Conservation (phyloP, 2,329 filamentous ascomycete species). For the Sporothrix inflata region DNA sequence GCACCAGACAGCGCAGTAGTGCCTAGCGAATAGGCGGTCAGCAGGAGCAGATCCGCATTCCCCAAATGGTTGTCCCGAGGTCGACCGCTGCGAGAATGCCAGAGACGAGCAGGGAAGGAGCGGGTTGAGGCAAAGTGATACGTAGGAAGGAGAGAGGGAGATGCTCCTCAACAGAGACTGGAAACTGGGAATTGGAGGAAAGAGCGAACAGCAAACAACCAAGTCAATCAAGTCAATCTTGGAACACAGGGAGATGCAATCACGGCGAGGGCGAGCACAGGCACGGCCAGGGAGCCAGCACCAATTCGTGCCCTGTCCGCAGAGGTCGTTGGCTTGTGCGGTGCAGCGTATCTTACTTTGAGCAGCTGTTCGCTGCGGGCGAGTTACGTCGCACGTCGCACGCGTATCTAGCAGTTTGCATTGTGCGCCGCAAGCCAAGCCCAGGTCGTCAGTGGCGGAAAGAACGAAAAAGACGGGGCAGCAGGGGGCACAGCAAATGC, state of each 20-base stretch:
- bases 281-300: background rate
- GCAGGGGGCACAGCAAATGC: background rate
- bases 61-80: slow-evolving; percentile 18
- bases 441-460: slow-evolving; percentile 1
- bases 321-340: slow-evolving; percentile 10
- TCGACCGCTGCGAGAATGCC: slow-evolving; percentile 23
- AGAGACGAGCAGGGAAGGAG: slow-evolving; percentile 1
- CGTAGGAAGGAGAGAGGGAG: background rate
- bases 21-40: slow-evolving; percentile 21
- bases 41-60: slow-evolving; percentile 16
- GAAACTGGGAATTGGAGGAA: background rate
- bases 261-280: background rate
- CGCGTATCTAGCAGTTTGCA: slow-evolving; percentile 10
- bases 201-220: background rate
- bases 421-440: slow-evolving; percentile 10
- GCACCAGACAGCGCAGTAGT: slow-evolving; percentile 6
- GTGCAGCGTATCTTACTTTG: background rate
- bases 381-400: slow-evolving; percentile 2
- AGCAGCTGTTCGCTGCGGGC: slow-evolving; percentile 3
- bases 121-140: background rate
- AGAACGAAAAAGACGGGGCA: slow-evolving; percentile 7
- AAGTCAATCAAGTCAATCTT: background rate
- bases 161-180: background rate
- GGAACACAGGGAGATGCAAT: slow-evolving; percentile 1
- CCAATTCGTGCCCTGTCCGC: slow-evolving; percentile 4